Evolutionary conservation across 768 basidiomycete species (phyloP).

Genomic region (Asterophora parasitica): DNA sequence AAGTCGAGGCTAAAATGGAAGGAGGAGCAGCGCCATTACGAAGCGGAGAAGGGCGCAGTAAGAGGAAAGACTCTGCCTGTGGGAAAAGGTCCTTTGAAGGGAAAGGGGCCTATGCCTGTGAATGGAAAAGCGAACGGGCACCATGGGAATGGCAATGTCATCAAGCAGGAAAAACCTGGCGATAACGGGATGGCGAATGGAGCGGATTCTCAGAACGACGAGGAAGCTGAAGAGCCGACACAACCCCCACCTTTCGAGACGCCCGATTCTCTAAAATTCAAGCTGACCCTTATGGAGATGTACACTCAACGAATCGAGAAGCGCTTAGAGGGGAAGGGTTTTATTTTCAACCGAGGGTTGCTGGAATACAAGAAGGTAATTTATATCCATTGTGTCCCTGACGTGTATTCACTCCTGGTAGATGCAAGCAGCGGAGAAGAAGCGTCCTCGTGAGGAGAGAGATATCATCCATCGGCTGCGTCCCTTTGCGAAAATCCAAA

Average conservation of each 20-base stretch:
- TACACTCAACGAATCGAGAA: constrained; percentile 87
- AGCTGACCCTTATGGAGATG: constrained; percentile 84
- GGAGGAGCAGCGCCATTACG: constrained; percentile 34
- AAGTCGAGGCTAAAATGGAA: constrained; percentile 49
- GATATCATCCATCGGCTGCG: constrained; percentile 87
- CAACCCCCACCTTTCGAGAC: constrained; percentile 82
- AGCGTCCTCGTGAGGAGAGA: constrained; percentile 84
- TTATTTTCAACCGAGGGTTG: constrained; percentile 90
- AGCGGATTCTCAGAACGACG: constrained; percentile 47
- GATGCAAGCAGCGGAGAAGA: constrained; percentile 92
- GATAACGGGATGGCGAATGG: constrained; percentile 46
- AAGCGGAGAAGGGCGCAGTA: constrained; percentile 21
- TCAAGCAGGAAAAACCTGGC: constrained; percentile 40
- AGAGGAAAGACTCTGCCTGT: constrained; percentile 26
- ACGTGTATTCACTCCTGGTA: constrained; percentile 24
- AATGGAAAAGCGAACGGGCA: constrained; percentile 45
- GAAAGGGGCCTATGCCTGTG: constrained; percentile 29
- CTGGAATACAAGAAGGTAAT: constrained; percentile 92
- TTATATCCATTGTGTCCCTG: constrained; percentile 1
- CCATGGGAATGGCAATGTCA: constrained; percentile 34
- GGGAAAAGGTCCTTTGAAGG: constrained; percentile 39
- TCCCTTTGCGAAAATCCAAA: constrained; percentile 88
- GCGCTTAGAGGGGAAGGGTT: constrained; percentile 75
- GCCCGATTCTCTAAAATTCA: constrained; percentile 77
- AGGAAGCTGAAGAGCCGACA: constrained; percentile 57